Conservation (phyloP, 2,329 filamentous ascomycete genomes). For the Rosellinia necatrix region DNA sequence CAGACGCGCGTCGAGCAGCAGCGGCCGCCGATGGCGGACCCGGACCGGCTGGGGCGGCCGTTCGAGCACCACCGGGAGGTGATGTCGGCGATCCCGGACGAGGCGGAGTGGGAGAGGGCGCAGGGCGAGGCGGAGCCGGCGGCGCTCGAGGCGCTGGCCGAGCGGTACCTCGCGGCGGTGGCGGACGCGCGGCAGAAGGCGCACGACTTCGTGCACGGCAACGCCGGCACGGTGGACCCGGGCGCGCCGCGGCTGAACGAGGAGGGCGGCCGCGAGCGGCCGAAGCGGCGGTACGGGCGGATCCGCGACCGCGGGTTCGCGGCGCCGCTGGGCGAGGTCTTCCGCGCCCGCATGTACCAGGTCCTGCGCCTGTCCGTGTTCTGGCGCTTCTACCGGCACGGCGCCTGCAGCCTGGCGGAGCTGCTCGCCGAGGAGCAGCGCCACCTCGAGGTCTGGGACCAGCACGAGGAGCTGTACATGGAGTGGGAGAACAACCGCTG, state of each 20-base stretch:
- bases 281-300: conserved; percentile 10
- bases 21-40: conserved; percentile 20
- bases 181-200: not conserved
- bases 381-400: conserved; percentile 7
- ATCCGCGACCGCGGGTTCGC: conserved; percentile 8
- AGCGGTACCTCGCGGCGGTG: not conserved
- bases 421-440: conserved; percentile 18
- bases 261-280: not conserved
- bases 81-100: not conserved
- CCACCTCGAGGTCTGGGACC: conserved; percentile 9
- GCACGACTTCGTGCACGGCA: conserved; percentile 6
- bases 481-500: conserved; percentile 29
- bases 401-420: not conserved
- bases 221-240: not conserved
- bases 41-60: not conserved
- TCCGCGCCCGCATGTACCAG: conserved; percentile 12
- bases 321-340: conserved; percentile 5
- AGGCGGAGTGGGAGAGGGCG: not conserved
- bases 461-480: conserved; percentile 28
- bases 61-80: not conserved
- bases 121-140: not conserved
- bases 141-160: not conserved
- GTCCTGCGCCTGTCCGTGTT: conserved; percentile 10
- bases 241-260: conserved; percentile 15
- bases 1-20: not conserved